Percentiles rank a stretch among this genome's conserved stretches.
These are phyloP conservation scores for Trichoderma sp. DNA, from an alignment of 2,329 filamentous ascomycete species.

Conservation along the genomic window DNA sequence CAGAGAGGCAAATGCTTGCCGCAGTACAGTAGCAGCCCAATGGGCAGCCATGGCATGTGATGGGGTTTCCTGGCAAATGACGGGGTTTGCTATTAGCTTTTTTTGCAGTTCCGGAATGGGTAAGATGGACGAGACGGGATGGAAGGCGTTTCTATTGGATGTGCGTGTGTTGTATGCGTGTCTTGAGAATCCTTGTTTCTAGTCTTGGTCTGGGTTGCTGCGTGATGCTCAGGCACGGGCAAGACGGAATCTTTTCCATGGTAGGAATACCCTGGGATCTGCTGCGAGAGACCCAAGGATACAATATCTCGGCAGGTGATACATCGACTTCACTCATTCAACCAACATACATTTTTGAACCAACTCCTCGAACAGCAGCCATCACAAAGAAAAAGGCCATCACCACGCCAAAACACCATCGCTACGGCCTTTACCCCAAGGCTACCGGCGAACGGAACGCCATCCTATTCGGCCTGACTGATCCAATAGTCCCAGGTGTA, in stretches of 20 bases:
- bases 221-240: constrained; percentile 1
- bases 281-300: too few species aligned
- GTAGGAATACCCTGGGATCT: not conserved
- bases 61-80: not conserved
- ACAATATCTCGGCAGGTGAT: too few species aligned
- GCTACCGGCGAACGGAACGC: too few species aligned
- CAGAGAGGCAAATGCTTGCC: too few species aligned
- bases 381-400: too few species aligned
- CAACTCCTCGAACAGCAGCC: too few species aligned
- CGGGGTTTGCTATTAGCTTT: constrained; percentile 3
- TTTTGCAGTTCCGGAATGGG: constrained; percentile 14
- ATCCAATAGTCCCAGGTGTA: too few species aligned
- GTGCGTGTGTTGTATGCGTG: not conserved
- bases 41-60: constrained; percentile 16
- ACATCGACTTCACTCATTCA: too few species aligned
- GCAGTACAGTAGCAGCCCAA: constrained; percentile 4
- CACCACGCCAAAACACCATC: too few species aligned
- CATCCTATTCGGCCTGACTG: too few species aligned
- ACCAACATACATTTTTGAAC: too few species aligned
- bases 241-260: not conserved
- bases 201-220: not conserved
- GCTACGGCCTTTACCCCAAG: too few species aligned
- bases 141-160: not conserved
- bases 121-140: not conserved
- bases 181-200: constrained; percentile 1